These are phyloP conservation scores for Neurospora sp. DNA, from an alignment of 495 filamentous ascomycete species.

Conservation along the genomic window DNA sequence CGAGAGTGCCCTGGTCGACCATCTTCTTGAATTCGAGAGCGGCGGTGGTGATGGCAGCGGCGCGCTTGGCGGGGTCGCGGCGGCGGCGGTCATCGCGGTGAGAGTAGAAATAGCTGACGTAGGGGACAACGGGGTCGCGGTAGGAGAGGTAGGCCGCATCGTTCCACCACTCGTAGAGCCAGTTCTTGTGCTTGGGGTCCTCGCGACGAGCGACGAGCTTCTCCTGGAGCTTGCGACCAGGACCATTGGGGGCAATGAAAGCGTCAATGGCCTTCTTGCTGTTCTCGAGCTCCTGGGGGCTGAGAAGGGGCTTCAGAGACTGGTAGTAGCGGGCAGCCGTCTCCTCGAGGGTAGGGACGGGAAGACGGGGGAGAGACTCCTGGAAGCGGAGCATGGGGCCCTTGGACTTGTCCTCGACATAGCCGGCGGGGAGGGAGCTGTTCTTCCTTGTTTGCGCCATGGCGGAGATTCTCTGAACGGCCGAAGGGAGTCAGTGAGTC, in stretches of 20 bases:
- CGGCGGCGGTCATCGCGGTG: conserved; percentile 87
- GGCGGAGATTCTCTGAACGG: conserved; percentile 26
- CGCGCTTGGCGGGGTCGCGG: conserved; percentile 81
- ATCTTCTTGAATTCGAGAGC: conserved; percentile 87
- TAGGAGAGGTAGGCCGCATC: conserved; percentile 81
- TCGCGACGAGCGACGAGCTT: conserved; percentile 72
- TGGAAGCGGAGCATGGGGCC: conserved; percentile 93
- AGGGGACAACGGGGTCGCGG: conserved; percentile 93
- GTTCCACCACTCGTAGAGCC: conserved; percentile 98
- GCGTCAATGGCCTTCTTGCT: conserved; percentile 76
- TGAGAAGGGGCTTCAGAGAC: conserved; percentile 76
- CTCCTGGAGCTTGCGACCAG: conserved; percentile 80
- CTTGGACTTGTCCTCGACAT: conserved; percentile 84
- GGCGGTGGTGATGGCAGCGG: conserved; percentile 78
- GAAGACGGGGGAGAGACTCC: conserved; percentile 83
- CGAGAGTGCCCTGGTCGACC: conserved; percentile 72
- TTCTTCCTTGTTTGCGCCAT: conserved; percentile 48
- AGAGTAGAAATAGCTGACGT: conserved; percentile 99
- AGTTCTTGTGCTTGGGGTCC: conserved; percentile 81
- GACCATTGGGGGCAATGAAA: conserved; percentile 71
- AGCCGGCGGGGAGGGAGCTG: conserved; percentile 57
- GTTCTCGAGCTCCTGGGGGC: conserved; percentile 56
- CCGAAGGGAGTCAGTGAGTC: neutral
- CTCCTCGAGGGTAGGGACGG: conserved; percentile 90
- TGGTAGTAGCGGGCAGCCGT: conserved; percentile 86